A percentile compares a stretch with the other conserved stretches of the same genome.
These are phyloP conservation scores for Cajanus cajan DNA, from an alignment of 306 rosid species.

Conservation along the genomic window DNA sequence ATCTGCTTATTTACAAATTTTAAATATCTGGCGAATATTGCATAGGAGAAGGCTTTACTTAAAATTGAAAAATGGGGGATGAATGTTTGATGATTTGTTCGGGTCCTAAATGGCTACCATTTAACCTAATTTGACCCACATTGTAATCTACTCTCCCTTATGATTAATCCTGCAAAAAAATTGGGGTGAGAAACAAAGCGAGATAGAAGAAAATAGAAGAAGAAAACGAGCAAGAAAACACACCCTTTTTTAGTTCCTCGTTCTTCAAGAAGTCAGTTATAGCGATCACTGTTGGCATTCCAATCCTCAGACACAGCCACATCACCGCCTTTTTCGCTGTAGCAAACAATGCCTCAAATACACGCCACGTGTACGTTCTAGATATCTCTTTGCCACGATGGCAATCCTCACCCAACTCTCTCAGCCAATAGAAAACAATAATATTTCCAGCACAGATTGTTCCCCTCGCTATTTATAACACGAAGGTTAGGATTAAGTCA, in stretches of 20 bases:
- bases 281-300: constrained; percentile 31
- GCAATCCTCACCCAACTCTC: constrained; percentile 31
- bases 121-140: constrained; percentile 27
- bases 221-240: constrained; percentile 42
- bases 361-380: constrained; percentile 55
- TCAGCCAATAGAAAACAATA: constrained; percentile 38
- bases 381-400: constrained; percentile 39
- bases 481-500: accelerated
- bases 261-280: no score
- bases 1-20: not conserved
- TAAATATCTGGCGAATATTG: not conserved
- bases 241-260: no score
- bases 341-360: constrained; percentile 14
- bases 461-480: constrained; percentile 32
- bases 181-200: not conserved
- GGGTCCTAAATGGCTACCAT: not conserved
- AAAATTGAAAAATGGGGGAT: not conserved
- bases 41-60: not conserved
- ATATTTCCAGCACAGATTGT: constrained; percentile 27
- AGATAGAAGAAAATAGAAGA: not conserved
- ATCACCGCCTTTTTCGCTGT: not conserved
- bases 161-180: not conserved
- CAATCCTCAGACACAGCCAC: constrained; percentile 5
- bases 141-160: constrained; percentile 9
- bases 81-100: not conserved